Percentiles rank a stretch among this genome's conserved stretches.
Conservation (phyloP, 257 asterid species). For the Solanum pimpinellifolium region DNA sequence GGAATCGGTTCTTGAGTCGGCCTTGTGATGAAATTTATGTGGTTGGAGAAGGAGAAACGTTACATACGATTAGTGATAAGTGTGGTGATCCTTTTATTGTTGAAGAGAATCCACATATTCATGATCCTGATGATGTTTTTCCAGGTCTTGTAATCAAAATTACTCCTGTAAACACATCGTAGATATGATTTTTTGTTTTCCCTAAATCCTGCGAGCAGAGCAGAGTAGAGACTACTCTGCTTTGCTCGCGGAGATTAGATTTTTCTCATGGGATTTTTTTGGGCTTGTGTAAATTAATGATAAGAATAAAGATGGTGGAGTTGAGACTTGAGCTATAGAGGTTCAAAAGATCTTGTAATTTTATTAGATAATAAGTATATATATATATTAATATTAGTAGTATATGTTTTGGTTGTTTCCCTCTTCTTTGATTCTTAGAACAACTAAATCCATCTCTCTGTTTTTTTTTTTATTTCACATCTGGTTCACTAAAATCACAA, state of each 20-base stretch:
- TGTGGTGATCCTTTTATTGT: constrained; percentile 31
- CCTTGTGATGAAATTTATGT: constrained; percentile 31
- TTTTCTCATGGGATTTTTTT: background rate
- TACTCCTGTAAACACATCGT: background rate
- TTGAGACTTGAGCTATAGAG: background rate
- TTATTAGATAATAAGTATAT: background rate
- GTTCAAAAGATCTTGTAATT: background rate
- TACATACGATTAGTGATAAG: constrained; percentile 36
- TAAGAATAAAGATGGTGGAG: background rate
- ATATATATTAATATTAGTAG: background rate
- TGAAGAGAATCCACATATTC: constrained; percentile 31
- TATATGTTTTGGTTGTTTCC: background rate
- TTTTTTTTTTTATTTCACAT: background rate
- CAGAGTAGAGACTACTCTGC: background rate
- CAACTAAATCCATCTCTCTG: background rate
- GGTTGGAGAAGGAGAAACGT: constrained; percentile 31
- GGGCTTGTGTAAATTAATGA: background rate
- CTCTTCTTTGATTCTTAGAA: background rate
- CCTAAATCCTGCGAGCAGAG: background rate
- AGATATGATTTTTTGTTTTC: background rate
- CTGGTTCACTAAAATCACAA: background rate
- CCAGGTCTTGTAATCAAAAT: constrained; percentile 36
- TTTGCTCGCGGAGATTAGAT: background rate
- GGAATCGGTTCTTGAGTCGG: background rate
- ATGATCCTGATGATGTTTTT: constrained; percentile 33